Conservation (phyloP, 768 basidiomycete genomes). For the Omphalotus guepiniiformis region DNA sequence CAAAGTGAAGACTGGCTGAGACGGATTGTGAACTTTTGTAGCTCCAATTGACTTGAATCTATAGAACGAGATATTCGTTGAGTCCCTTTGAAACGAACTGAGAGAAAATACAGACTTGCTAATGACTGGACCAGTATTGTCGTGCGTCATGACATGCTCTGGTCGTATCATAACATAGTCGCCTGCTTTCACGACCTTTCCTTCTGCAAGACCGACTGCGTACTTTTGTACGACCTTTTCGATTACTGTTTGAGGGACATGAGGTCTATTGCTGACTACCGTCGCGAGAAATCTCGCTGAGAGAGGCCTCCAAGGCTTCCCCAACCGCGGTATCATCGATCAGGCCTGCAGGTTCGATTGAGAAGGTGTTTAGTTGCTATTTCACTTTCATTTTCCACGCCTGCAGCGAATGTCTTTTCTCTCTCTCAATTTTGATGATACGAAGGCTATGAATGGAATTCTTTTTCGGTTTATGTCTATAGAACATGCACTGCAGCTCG, state of each 20-base stretch:
- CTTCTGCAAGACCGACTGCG: constrained; percentile 81
- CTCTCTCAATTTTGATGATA: too few species aligned
- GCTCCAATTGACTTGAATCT: constrained; percentile 97
- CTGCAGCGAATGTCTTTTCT: too few species aligned
- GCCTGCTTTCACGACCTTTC: constrained; percentile 81
- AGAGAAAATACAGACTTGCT: constrained; percentile 63
- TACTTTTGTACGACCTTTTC: constrained; percentile 99
- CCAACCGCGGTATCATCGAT: too few species aligned
- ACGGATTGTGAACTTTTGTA: constrained; percentile 71
- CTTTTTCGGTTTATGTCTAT: too few species aligned
- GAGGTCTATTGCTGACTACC: constrained; percentile 18
- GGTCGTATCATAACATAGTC: constrained; percentile 99
- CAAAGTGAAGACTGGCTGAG: constrained; percentile 91
- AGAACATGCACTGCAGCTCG: too few species aligned
- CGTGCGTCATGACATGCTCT: constrained; percentile 97
- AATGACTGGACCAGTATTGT: constrained; percentile 98
- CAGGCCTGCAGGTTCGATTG: too few species aligned
- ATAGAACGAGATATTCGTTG: constrained; percentile 41
- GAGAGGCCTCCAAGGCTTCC: too few species aligned
- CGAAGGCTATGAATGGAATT: too few species aligned
- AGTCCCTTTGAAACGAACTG: constrained; percentile 35
- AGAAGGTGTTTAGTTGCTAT: too few species aligned
- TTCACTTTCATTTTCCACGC: too few species aligned
- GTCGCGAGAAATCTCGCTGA: constrained; percentile 30
- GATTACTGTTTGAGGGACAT: constrained; percentile 79